Evolutionary conservation across 257 asterid species (phyloP).

Genomic region (Craterostigma plantagineum): DNA sequence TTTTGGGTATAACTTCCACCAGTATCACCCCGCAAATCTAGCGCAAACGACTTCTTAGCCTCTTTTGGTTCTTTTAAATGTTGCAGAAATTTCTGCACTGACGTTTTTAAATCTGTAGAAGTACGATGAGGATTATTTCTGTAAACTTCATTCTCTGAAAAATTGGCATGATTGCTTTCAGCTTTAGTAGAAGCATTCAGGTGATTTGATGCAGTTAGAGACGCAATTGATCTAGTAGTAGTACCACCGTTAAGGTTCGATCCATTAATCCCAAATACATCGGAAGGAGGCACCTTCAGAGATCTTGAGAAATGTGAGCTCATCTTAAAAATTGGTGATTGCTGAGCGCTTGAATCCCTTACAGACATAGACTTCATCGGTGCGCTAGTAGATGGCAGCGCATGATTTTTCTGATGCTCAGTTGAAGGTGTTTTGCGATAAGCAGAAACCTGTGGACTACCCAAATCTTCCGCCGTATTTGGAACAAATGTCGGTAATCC

Average conservation of each 20-base stretch:
- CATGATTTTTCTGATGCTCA: slow-evolving; percentile 11
- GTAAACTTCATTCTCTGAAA: slow-evolving; percentile 20
- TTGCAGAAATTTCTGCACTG: slow-evolving; percentile 33
- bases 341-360: slow-evolving; percentile 14
- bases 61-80: slow-evolving; percentile 34
- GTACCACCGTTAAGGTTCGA: slow-evolving; percentile 7
- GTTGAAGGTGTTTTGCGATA: slow-evolving; percentile 13
- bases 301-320: slow-evolving; percentile 17
- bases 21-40: slow-evolving; percentile 17
- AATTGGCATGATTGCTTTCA: slow-evolving; percentile 9
- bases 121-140: slow-evolving; percentile 14
- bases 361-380: slow-evolving; percentile 11
- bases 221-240: slow-evolving; percentile 9
- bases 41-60: slow-evolving; percentile 14
- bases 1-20: slow-evolving; percentile 16
- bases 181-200: slow-evolving; percentile 11
- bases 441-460: slow-evolving; percentile 12
- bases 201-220: slow-evolving; percentile 13
- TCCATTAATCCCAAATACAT: slow-evolving; percentile 19
- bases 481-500: slow-evolving; percentile 9
- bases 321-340: slow-evolving; percentile 15
- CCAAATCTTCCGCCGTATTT: slow-evolving; percentile 9
- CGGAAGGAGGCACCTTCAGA: slow-evolving; percentile 12
- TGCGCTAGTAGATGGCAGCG: slow-evolving; percentile 12
- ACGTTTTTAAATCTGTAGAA: slow-evolving; percentile 24